Evolutionary conservation across 371 early-diverging fungal species (phyloP), one percentile per base, ranked within the genome.

Genomic region (Entomophthora muscae): DNA sequence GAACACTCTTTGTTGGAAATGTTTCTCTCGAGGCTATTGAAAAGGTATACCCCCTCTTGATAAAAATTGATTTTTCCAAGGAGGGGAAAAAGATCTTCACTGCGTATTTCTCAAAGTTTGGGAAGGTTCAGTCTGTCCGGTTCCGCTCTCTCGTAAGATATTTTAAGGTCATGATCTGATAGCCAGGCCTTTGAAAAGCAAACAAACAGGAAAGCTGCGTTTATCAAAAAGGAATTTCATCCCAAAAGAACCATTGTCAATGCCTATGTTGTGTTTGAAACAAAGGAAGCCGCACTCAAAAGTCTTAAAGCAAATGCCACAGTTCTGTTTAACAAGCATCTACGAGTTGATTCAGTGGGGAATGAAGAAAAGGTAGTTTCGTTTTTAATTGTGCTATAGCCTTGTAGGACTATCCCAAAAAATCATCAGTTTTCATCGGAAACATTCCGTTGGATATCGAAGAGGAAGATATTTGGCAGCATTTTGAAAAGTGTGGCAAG

Each of bases 351-450:
- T 66, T 70, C 73, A n/a, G 83, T 82, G 0, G 76, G 67, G 60
- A 78, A 74, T 17, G 61, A 30, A 5, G 67, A 73, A 63, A 76
- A 72, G 71, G 80, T 74, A 71, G 55, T 57, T 53, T 42, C 32
- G 30, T 33, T 55, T 22, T 56, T 22, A 3, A 32, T 23, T 61
- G 33, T 57, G 30, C 27, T 23, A 13, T 27, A 51, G 5, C 28
- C 31, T 29, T 12, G 17, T 65, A 83, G 79, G 73, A 77, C 60
- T 78, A 81, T 65, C 90, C 92, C 67, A 71, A 76, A 66, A 93
- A 90, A 71, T 76, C 85, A 51, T 83, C 89, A 21, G 86, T 94
- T 2, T 96, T 96, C 70, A 76, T 96, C 42, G 97, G 95, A n/a
- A 88, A 84, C 66, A 75, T 96, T 64, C 77, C 85, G 17, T 91